A percentile compares a stretch with the other conserved stretches of the same genome.
Conservation (phyloP, 179 eudicot species). For the Silene coronaria region DNA sequence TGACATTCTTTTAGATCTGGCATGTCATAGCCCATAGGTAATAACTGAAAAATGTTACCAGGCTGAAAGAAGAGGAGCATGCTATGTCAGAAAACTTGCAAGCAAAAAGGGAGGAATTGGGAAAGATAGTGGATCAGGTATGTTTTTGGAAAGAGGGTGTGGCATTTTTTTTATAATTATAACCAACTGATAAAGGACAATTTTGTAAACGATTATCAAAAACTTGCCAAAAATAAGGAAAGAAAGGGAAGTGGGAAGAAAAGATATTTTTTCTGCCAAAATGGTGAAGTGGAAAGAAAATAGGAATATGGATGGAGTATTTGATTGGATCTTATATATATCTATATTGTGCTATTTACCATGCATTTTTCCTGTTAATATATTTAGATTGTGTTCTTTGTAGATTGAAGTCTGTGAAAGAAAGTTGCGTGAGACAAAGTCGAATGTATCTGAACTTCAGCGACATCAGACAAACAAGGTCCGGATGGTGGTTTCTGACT, state of each 20-base stretch:
- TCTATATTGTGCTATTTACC: background rate
- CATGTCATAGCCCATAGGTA: background rate
- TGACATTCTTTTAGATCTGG: background rate
- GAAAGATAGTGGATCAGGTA: conserved; percentile 49
- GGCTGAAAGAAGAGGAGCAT: conserved; percentile 60
- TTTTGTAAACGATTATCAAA: too few relatives aligned
- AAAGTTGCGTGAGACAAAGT: conserved; percentile 36
- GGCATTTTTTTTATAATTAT: too few relatives aligned
- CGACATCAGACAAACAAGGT: conserved; percentile 74
- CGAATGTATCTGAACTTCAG: conserved; percentile 44
- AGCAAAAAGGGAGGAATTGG: conserved; percentile 36
- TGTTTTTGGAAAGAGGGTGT: background rate
- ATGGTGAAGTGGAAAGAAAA: too few relatives aligned
- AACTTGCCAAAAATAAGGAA: too few relatives aligned
- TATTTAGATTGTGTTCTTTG: conserved; percentile 5
- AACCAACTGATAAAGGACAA: too few relatives aligned
- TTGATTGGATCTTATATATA: background rate
- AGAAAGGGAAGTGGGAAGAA: too few relatives aligned
- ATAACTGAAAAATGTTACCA: conserved; percentile 32
- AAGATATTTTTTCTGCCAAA: too few relatives aligned
- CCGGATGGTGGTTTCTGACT: conserved; percentile 14
- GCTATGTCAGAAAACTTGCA: conserved; percentile 33
- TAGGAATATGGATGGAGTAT: background rate
- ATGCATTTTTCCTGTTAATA: background rate
- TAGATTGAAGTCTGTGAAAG: conserved; percentile 50